Evolutionary conservation across 2,329 filamentous ascomycete genomes (phyloP), one percentile per base, ranked within the genome.

Genomic region (Aspergillus chevalieri): DNA sequence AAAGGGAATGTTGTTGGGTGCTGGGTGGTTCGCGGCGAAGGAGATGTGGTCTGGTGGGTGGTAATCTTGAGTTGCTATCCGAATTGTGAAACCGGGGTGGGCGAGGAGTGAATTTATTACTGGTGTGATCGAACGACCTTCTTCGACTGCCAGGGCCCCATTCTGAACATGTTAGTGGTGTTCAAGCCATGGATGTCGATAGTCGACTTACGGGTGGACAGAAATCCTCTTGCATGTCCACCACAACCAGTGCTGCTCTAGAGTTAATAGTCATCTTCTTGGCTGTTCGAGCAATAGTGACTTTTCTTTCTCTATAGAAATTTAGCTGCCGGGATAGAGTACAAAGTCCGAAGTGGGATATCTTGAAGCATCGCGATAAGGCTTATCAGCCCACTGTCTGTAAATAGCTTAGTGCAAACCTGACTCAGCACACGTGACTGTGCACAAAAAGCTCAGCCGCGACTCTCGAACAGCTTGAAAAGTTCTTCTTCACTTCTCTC

Each of bases 211-310:
- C 89, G 10, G 91, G 90, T 51, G 88, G 87, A 68, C 89, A 95
- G 69, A 96, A 97, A 74, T 97, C 92, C 69, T 96, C 86, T 71
- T 97, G 93, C 64, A 95, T 78, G 69, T 96, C 91, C 47, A 95
- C 85, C 9, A 95, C 79, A 44, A 95, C 69, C 34, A 86, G 69
- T n/a, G 82, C 82, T 41, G 38, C 38, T 14, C 19, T 41, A 2
- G 7, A 8, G 2, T 21, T 41, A 19, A 8, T 19, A n/a, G 34
- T 36, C 34, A 36, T 36, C n/a, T 17, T 17, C 15, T 36, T 36
- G 2, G n/a, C 6, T 36, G 26, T 30, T 30, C 10, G 26, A 30
- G 26, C 9, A 30, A 30, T 30, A 30, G 26, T 10, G 12, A 30
- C 12, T 30, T 9, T 28, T 10, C 3, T 9, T 28, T 28, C 26